Base-by-base conservation (phyloP, 352 stramenopile genomes). In the Phytopythium vexans region DNA sequence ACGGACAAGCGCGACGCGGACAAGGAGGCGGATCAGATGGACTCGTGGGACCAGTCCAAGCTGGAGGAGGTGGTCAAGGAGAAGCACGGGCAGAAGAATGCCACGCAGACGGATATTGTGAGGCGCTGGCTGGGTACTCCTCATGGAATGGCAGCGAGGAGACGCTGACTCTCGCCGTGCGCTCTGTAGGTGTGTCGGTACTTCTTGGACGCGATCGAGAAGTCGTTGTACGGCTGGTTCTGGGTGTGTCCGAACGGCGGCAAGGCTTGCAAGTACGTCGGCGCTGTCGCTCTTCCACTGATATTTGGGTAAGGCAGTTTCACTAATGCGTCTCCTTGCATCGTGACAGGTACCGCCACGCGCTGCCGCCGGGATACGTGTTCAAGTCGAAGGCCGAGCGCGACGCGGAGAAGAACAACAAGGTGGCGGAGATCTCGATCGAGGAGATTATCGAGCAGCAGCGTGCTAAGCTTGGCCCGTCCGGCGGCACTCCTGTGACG, bases 361-460 rank as follows among this genome's bases (percentile, higher is more conserved):
- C 87, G n/a, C 64, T 96, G 62, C 87, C 87, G 49, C 74, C 83
- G 49, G 87, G 87, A 1, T 96, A 93, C 49, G 82, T 95, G 16
- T 96, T 88, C 65, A 95, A 95, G 68, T 89, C 82, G 9, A 90
- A 86, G 55, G 87, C 86, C 49, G 83, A 96, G 10, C 86, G 86
- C 41, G 88, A 95, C 6, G 73, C 79, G 4, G 81, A 94, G 60
- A 92, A 92, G 60, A 59, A 67, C 53, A 93, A 89, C 15, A 92
- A 93, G 68, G 77, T 86, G 31, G 72, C 77, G 3, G 86, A 95
- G 16, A 73, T 96, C 46, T 92, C 84, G 10, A 94, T 94, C 44
- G 82, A 95, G 53, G 88, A 96, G 66, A 95, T 95, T 47, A 96
- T 96, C 42, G 88, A 96, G 68, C 68, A 94, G 69, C 83, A 95